A percentile compares a stretch with the other conserved stretches of the same genome.
phyloP scores from a whole-genome alignment of 345 rosid genomes.

The Arabis hirsuta region DNA sequence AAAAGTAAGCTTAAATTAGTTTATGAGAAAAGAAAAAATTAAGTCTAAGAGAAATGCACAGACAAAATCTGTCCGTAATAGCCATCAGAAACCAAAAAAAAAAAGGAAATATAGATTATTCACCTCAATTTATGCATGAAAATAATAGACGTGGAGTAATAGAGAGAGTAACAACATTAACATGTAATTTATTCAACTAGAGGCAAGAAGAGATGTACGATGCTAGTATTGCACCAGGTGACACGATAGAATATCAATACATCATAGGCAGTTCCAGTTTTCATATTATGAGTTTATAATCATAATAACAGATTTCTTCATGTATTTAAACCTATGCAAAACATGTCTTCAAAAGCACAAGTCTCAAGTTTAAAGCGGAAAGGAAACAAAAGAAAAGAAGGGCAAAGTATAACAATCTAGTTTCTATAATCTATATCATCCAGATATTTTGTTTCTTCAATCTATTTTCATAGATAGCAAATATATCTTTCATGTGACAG shows the following conservation, averaged over 20 bases:
- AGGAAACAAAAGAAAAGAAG: neutral
- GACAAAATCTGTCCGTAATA: conserved; percentile 1
- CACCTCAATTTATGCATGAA: neutral
- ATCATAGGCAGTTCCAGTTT: neutral
- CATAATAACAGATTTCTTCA: conserved; percentile 6
- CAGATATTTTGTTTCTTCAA: neutral
- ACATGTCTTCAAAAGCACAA: neutral
- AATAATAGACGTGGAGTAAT: too few relatives aligned
- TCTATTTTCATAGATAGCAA: neutral
- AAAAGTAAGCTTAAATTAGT: neutral
- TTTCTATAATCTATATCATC: conserved; percentile 2
- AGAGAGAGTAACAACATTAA: too few relatives aligned
- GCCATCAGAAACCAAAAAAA: conserved; percentile 8
- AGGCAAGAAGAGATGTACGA: neutral
- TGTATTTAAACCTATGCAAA: neutral
- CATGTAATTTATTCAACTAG: neutral
- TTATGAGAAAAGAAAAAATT: neutral
- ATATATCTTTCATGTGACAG: conserved; percentile 11
- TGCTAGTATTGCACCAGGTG: conserved; percentile 2
- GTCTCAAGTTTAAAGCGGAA: neutral
- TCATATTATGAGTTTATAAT: neutral
- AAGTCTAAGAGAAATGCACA: conserved; percentile 12
- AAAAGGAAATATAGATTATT: neutral
- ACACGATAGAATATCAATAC: neutral
- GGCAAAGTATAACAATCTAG: neutral